Percentiles rank a stretch among this genome's conserved stretches.
These are phyloP conservation scores for Flaveria ramosissima DNA, from an alignment of 129 eudicot species.

Conservation along the genomic window DNA sequence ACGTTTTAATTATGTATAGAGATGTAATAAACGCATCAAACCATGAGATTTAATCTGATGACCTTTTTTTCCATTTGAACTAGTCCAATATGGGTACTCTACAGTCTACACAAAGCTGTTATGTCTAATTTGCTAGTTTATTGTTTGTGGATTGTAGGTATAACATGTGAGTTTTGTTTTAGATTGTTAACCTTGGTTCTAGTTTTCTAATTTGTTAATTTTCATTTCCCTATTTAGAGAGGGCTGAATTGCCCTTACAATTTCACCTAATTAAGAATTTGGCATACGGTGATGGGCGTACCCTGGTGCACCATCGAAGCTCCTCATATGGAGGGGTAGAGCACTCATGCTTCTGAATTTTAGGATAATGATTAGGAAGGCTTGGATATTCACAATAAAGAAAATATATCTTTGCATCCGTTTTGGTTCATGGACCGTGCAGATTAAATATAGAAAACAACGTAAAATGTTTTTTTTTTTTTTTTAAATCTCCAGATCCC, in stretches of 20 bases:
- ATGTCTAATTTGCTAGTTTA: background rate
- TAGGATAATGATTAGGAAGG: background rate
- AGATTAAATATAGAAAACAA: constrained; percentile 8
- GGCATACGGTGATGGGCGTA: background rate
- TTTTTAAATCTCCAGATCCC: background rate
- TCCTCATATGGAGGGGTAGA: background rate
- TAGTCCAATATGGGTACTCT: background rate
- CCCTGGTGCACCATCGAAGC: background rate
- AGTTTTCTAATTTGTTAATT: background rate
- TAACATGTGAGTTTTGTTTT: background rate
- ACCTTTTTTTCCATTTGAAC: too few relatives aligned
- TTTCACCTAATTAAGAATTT: background rate
- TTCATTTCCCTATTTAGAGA: background rate
- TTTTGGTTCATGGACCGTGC: background rate
- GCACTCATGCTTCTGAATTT: background rate
- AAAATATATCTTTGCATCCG: background rate
- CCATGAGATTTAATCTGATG: background rate
- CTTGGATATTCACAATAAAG: background rate
- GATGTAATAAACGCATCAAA: background rate
- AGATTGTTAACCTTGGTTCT: background rate
- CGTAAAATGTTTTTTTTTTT: background rate
- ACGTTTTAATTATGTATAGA: background rate
- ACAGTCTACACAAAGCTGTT: background rate
- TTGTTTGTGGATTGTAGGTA: background rate
- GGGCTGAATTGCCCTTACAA: background rate